Conservation (phyloP, 345 rosid genomes). For the Gossypium arboreum region DNA sequence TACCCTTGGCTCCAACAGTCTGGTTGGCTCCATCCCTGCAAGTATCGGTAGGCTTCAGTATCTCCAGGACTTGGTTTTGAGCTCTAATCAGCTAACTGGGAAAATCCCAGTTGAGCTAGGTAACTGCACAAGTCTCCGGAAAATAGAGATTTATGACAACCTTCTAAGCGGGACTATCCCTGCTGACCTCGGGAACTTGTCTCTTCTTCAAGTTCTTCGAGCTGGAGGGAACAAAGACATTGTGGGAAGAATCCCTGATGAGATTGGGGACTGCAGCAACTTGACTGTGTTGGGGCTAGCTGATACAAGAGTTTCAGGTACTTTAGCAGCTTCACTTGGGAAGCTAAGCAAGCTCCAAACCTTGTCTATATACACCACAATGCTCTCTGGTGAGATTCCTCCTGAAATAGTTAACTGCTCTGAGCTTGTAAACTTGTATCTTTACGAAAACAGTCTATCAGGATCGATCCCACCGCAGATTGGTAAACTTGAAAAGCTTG, state of each 20-base stretch:
- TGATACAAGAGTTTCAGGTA: conserved; percentile 67
- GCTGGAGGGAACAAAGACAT: conserved; percentile 83
- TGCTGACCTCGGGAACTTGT: conserved; percentile 58
- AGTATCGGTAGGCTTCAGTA: conserved; percentile 47
- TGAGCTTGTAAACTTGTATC: conserved; percentile 73
- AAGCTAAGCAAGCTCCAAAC: conserved; percentile 64
- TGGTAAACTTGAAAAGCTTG: conserved; percentile 67
- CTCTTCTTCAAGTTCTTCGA: conserved; percentile 61
- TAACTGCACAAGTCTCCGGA: conserved; percentile 45
- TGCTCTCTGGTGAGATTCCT: conserved; percentile 88
- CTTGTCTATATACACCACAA: conserved; percentile 63
- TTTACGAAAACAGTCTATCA: conserved; percentile 75
- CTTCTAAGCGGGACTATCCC: conserved; percentile 67
- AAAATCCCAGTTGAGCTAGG: conserved; percentile 64
- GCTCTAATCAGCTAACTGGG: conserved; percentile 80
- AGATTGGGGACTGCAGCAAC: conserved; percentile 70
- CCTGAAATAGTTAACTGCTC: conserved; percentile 75
- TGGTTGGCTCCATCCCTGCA: conserved; percentile 62
- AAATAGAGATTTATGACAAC: conserved; percentile 60
- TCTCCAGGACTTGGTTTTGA: conserved; percentile 55
- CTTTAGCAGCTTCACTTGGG: conserved; percentile 70
- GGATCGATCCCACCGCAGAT: conserved; percentile 73
- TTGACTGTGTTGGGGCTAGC: conserved; percentile 78
- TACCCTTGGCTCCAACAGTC: conserved; percentile 60
- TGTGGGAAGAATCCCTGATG: conserved; percentile 62